Evolutionary conservation across 805 yeast genomes (phyloP), one percentile per base, ranked within the genome.

Genomic region (Pichia scutulata): DNA sequence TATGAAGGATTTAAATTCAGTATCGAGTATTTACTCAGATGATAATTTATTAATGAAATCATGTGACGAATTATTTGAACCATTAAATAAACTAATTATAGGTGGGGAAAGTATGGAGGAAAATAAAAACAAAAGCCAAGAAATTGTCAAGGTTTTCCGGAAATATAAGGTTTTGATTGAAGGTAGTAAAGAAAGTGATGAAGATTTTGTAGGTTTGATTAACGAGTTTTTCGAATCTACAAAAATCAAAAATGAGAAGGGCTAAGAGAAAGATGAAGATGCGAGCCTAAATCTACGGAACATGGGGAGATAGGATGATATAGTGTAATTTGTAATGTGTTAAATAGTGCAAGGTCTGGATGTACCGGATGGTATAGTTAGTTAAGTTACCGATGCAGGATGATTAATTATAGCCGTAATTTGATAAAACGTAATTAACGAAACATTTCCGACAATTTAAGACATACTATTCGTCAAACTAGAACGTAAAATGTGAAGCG

Each of bases 1-100:
- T 45, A 48, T 60, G 40, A 51, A 49, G 28, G 65, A 60, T 30
- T 47, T 61, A 28, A 62, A 62, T 46, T 44, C 48, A 16, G 49
- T 62, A 37, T 54, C 51, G 7, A 43, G 51, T 7, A 54, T 51
- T 7, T 58, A 57, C 41, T 26, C 30, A 7, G 43, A 44, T n/a
- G 51, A 55, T 21, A 19, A 47, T 7, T 40, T 48, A 14, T 36
- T 60, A 19, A 44, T 51, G 2, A 48, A 52, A 24, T 49, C 55
- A 21, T 55, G 57, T 47, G 64, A 63, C 40, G 56, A 51, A 24
- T 43, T 63, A 12, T 60, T 61, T 23, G 14, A 10, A 18, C 33
- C 49, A 41, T 47, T 54, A 26, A 51, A 48, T n/a, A 22, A 26
- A 3, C 41, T 43, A 13, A 51, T 54, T 13, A 30, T 43, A 21